Base-by-base conservation (phyloP, 805 yeast genomes). In the Nakazawaea populi region DNA sequence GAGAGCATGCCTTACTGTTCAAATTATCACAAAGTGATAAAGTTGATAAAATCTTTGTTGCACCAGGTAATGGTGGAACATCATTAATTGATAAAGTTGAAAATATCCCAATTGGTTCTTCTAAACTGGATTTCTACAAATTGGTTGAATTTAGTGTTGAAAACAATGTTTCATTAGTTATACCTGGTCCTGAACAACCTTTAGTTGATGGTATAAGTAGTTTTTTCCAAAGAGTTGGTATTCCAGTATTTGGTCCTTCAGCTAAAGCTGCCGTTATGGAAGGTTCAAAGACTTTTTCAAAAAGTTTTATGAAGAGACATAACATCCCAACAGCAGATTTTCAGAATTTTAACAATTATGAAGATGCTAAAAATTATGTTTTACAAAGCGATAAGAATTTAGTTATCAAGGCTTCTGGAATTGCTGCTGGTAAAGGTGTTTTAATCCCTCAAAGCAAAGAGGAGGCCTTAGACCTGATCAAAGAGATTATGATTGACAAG, bases 181-280 rank as follows among this genome's bases (percentile, higher is more conserved):
- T 94, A 42, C 98, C 99, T 37, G 99, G 99, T 35, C 99, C 99
- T n/a, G 99, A 94, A 70, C 96, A 90, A 71, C 98, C 99, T 37
- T 75, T 95, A 55, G 97, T 95, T 34, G 97, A 94, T 62, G 99
- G 99, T 47, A 82, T 94, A 54, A 67, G 91, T 30, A 67, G 83
- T 14, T 72, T 73, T 49, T 90, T 94, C 75, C 72, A 79, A 55
- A 81, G 80, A 52, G 86, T 85, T 47, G 99, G 99, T 56, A 84
- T 94, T 57, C 95, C 97, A 30, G 97, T 91, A 14, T 94, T 94
- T 72, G 99, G 99, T 12, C 99, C 99, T n/a, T 79, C 87, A 38
- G 85, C 78, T 27, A 77, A 79, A 60, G 99, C 98, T 52, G 97
- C 99, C 10, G 69, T 72, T 32, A 87, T 94, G 90, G 99, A 94